phyloP scores from a whole-genome alignment of 2,329 filamentous ascomycete genomes.

The Drechslerella coelobrocha region DNA sequence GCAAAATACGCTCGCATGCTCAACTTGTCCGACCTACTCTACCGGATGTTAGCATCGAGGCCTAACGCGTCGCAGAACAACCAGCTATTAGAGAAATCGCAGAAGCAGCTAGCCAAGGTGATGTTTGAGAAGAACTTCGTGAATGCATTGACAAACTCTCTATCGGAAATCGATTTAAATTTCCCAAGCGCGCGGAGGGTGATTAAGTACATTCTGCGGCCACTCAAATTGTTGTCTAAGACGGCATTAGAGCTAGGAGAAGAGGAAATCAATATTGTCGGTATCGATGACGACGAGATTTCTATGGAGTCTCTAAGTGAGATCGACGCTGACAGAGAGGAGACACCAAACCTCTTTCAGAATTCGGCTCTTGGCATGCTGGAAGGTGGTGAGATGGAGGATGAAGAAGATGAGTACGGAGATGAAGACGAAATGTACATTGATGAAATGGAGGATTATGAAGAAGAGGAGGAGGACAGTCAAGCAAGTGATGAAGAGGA shows the following conservation, averaged over 20 bases:
- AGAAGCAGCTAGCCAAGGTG: slow-evolving; percentile 83
- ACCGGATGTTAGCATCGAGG: slow-evolving; percentile 84
- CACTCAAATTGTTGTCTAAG: slow-evolving; percentile 83
- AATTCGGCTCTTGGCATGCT: slow-evolving; percentile 96
- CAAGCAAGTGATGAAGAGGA: slow-evolving; percentile 84
- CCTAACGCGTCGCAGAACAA: slow-evolving; percentile 57
- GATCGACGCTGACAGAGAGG: slow-evolving; percentile 78
- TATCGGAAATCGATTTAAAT: slow-evolving; percentile 93
- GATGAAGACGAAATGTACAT: slow-evolving; percentile 90
- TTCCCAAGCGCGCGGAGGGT: slow-evolving; percentile 91
- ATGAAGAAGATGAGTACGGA: slow-evolving; percentile 70
- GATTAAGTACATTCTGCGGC: slow-evolving; percentile 93
- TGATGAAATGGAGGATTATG: slow-evolving; percentile 75
- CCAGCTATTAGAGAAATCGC: slow-evolving; percentile 63
- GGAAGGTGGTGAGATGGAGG: slow-evolving; percentile 82
- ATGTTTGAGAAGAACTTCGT: slow-evolving; percentile 99
- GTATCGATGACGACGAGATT: slow-evolving; percentile 84
- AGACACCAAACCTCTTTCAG: slow-evolving; percentile 95
- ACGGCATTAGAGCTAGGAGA: slow-evolving; percentile 87
- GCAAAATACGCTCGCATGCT: slow-evolving; percentile 86
- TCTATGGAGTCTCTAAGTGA: slow-evolving; percentile 86
- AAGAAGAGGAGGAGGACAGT: slow-evolving; percentile 87
- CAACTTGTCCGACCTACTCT: slow-evolving; percentile 87
- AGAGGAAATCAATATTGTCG: slow-evolving; percentile 57
- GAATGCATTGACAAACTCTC: slow-evolving; percentile 83